Base-by-base conservation (phyloP, 257 asterid genomes). In the Lantana camara region DNA sequence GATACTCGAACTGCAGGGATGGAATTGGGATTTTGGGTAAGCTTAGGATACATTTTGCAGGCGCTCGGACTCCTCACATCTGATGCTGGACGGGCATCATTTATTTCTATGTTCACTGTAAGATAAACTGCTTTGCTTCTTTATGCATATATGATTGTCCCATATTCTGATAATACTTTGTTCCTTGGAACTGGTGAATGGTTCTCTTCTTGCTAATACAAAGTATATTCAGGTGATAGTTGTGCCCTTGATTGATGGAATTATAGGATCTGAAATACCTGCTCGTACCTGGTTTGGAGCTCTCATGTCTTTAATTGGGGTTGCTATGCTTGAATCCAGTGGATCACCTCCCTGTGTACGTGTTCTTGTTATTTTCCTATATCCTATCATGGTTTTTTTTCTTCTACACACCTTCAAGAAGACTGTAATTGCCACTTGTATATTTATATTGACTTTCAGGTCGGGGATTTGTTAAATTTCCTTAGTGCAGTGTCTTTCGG, bases 11-110 rank as follows among this genome's bases (percentile, higher is more conserved):
- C 76, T 21, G 82, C 90, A 44, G 96, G 95, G 64, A 41, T 86
- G 45, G 95, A 86, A 64, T 73, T 89, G 80, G 96, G 95, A 69
- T 70, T 82, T 67, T 89, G 91, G 95, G 80, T 74, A 65, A 89
- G 95, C 83, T 72, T 86, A 60, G 96, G 89, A 52, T 89, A 86
- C 73, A 85, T 86, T 52, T 66, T 86, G 81, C 94, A 89, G 63
- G 95, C 95, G 59, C 82, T 89, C 54, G 97, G 95, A n/a, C 82
- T 84, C 57, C 86, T 77, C 45, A 86, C 97, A 41, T 82, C 93
- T 66, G 94, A 85, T 81, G 97, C 97, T 67, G 95, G 97, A 27
- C 82, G 95, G 20, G 95, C 95, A 68, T 82, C 95, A 24, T 86
- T 86, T 73, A 73, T 89, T 56, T 69, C 82, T 48, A 84, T 86